Evolutionary conservation across 257 asterid species (phyloP), one percentile per base, ranked within the genome.

Genomic region (Schizonepeta tenuifolia): DNA sequence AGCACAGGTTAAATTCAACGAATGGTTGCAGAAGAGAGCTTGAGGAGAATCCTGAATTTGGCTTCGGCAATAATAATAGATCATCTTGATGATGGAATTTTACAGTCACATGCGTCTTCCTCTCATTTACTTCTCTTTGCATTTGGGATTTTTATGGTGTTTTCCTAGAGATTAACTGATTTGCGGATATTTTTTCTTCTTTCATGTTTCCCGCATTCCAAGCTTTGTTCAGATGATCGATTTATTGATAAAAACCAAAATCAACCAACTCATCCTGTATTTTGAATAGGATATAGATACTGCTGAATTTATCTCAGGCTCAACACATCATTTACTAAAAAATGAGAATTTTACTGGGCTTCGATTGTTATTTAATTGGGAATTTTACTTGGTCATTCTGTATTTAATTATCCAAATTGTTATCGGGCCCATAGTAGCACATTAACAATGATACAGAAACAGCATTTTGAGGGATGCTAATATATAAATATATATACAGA

Each of bases 1-100:
- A 56, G 85, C 98, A 24, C 97, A 93, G 86, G 82, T 89, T 65
- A 93, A 89, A 69, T 93, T 91, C 86, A 79, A 75, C 69, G 96
- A 93, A 77, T 93, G 98, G 98, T 77, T 95, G 89, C 93, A 91
- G 85, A 88, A 85, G 78, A 91, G 83, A 79, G 85, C 85, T 36
- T 84, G 76, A 79, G 81, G 69, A n/a, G 70, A 68, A 9, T 67
- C 72, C 46, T 78, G 62, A 9, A 21, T 69, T 51, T 71, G 56
- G 40, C 65, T 26, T 36, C 64, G 15, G 64, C 66, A 61, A 76
- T 58, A 58, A 77, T 56, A 79, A 74, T 67, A 67, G 64, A 18
- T 43, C 41, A 14, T 14, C 35, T 40, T 57, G 50, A 60, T 35
- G 61, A 31, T 56, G 77, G 44, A 51, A 17, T 65, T 70, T 10